These are phyloP conservation scores for Elsinoe australis DNA, from an alignment of 2,329 filamentous ascomycete species.

Conservation along the genomic window DNA sequence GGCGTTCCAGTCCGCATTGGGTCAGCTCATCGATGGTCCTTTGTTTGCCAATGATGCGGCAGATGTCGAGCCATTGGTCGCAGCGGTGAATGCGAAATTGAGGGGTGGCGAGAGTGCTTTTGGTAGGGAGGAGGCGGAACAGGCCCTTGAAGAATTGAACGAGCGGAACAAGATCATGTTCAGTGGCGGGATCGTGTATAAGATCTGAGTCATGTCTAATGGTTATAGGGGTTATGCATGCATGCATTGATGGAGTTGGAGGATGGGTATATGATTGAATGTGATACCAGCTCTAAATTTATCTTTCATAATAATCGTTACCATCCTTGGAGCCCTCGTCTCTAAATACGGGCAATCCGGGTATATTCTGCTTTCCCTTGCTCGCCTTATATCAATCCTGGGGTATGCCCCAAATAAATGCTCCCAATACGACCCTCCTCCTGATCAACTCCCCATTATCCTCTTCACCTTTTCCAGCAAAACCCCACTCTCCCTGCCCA, in stretches of 20 bases:
- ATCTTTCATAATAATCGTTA: too few species aligned
- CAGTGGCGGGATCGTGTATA: conserved; percentile 44
- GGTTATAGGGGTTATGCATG: conserved; percentile 3
- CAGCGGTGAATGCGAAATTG: conserved; percentile 69
- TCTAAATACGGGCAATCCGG: too few species aligned
- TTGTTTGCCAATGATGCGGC: conserved; percentile 86
- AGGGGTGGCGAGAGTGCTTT: conserved; percentile 55
- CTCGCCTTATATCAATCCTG: too few species aligned
- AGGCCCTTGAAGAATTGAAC: conserved; percentile 72
- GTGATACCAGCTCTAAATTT: conserved; percentile 15
- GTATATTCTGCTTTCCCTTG: too few species aligned
- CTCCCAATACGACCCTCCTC: too few species aligned
- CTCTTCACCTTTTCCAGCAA: conserved; percentile 70
- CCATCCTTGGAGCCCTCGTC: too few species aligned
- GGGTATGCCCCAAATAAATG: too few species aligned
- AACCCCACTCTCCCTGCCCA: conserved; percentile 72
- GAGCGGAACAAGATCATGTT: conserved; percentile 83
- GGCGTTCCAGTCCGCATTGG: conserved; percentile 71
- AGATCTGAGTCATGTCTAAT: too few species aligned
- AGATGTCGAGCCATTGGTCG: conserved; percentile 64
- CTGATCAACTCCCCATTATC: conserved; percentile 51
- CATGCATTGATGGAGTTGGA: not conserved
- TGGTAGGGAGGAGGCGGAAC: conserved; percentile 61
- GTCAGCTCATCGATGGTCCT: conserved; percentile 69
- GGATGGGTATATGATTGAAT: conserved; percentile 6